phyloP scores from a whole-genome alignment of 1,284 basidiomycete species.

The Pyrrhoderma noxium region DNA sequence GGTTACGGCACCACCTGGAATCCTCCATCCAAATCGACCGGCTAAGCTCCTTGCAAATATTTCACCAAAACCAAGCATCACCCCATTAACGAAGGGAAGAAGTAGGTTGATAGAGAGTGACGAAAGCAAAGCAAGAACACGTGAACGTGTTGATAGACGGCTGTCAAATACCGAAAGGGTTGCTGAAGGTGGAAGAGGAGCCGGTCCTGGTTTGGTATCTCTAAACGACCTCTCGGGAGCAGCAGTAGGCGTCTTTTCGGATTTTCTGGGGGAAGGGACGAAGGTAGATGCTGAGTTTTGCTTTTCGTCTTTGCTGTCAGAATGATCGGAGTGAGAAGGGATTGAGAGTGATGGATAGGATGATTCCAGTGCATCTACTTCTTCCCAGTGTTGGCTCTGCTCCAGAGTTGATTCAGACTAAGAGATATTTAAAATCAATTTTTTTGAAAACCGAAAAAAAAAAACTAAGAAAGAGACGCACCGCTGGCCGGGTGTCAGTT shows the following conservation, averaged over 20 bases:
- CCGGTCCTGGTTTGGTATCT: too few relatives aligned
- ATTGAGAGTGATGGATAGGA: conserved; percentile 73
- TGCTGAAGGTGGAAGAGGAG: conserved; percentile 40
- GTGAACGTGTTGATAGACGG: conserved; percentile 54
- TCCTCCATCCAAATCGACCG: conserved; percentile 52
- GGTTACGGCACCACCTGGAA: too few relatives aligned
- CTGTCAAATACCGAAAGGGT: conserved; percentile 78
- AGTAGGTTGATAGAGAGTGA: conserved; percentile 88
- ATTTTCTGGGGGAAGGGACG: conserved; percentile 18
- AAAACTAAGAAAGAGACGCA: neutral
- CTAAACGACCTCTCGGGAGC: too few relatives aligned
- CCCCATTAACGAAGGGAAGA: conserved; percentile 93
- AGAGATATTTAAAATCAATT: too few relatives aligned
- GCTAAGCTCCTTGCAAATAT: conserved; percentile 90
- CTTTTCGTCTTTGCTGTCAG: conserved; percentile 31
- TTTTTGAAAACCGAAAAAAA: neutral
- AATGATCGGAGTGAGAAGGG: conserved; percentile 41
- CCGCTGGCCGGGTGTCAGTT: conserved; percentile 19
- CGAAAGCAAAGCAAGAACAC: conserved; percentile 68
- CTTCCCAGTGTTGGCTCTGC: conserved; percentile 59
- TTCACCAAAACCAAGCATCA: conserved; percentile 98
- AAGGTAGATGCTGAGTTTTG: conserved; percentile 49
- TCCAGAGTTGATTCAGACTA: conserved; percentile 25
- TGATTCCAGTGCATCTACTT: conserved; percentile 47
- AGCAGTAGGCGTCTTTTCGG: conserved; percentile 20